Conservation (phyloP, 140 eudicot genomes). For the Ambrosia hybrid region DNA sequence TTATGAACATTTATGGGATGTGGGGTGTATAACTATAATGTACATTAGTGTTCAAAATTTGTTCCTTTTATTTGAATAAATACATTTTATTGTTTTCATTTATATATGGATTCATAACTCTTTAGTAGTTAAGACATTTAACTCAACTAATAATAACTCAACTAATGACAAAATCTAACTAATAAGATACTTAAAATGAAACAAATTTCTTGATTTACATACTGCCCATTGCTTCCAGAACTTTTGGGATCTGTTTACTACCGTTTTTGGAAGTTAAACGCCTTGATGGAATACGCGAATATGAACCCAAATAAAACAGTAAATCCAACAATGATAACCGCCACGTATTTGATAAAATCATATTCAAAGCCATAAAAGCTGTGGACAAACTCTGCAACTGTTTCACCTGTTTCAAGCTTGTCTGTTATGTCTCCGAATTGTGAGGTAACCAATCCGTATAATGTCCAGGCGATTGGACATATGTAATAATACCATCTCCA, state of each 20-base stretch:
- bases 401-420: conserved; percentile 43
- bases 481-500: conserved; percentile 79
- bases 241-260: conserved; percentile 29
- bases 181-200: conserved; percentile 22
- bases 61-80: conserved; percentile 25
- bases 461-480: conserved; percentile 62
- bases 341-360: conserved; percentile 54
- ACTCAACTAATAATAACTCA: not conserved
- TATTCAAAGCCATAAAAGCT: conserved; percentile 47
- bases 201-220: conserved; percentile 38
- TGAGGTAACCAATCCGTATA: conserved; percentile 63
- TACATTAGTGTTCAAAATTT: conserved; percentile 32
- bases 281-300: conserved; percentile 68
- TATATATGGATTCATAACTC: conserved; percentile 21
- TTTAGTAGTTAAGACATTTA: conserved; percentile 14
- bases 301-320: conserved; percentile 55
- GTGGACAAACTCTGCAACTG: conserved; percentile 49
- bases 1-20: conserved; percentile 5
- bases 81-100: conserved; percentile 28
- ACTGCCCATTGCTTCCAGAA: conserved; percentile 21
- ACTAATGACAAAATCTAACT: conserved; percentile 32
- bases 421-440: conserved; percentile 62
- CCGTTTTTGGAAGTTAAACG: conserved; percentile 77
- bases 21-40: not conserved
- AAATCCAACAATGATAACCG: conserved; percentile 44